Evolutionary conservation across 2,329 filamentous ascomycete species (phyloP), one percentile per base, ranked within the genome.

Genomic region (Apiospora phragmitis): DNA sequence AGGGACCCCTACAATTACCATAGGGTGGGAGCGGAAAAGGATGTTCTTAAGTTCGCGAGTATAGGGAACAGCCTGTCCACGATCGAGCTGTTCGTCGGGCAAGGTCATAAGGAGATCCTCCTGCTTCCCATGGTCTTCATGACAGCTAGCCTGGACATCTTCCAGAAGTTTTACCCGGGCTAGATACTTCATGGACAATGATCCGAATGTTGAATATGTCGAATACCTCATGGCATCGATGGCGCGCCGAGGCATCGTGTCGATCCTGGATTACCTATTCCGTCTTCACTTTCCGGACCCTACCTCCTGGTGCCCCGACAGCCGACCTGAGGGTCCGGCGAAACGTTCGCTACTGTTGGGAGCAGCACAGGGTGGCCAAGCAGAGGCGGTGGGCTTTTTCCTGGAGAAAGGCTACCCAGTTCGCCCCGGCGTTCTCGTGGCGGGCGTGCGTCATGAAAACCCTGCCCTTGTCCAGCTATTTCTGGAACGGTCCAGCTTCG

Each of bases 51-150:
- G 18, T n/a, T 8, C 18, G 43, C 43, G 0, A 47, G 43, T n/a
- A n/a, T 4, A 11, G 43, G 18, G 21, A 47, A 47, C 18, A 47
- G 4, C 1, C 43, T n/a, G 1, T 47, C 43, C 43, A n/a, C 21
- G 43, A 11, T 47, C 1, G 7, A n/a, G 43, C 7, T 9, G 43
- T 47, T 47, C 7, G 18, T 9, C 43, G 1, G 5, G 6, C 43
- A 4, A 21, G 18, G 8, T 0, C 3, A 21, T 2, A 18, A 8
- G 3, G 43, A 18, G 5, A 4, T 2, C 1, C 7, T 5, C 2
- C 18, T 45, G 43, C 18, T 1, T 1, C 2, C 7, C 6, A 18
- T 18, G 16, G 18, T n/a, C 18, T 47, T n/a, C 43, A 3, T 9
- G 1, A 47, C 43, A 8, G n/a, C 43, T 3, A 47, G 43, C 43